Evolutionary conservation across 2,329 filamentous ascomycete species (phyloP).

Genomic region (Nannizzia gypsea): DNA sequence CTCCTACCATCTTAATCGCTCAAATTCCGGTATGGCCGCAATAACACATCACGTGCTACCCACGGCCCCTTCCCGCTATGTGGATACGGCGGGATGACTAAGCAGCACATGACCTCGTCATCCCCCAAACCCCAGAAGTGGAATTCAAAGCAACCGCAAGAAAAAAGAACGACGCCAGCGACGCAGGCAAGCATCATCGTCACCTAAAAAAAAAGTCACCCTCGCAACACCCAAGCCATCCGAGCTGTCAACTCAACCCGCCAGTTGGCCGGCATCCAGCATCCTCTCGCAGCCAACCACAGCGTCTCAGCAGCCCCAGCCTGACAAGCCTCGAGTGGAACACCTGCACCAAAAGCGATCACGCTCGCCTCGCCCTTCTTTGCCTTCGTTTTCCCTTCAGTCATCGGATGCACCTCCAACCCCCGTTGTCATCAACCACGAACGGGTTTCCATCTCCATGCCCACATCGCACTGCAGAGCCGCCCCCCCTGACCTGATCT

Average conservation of each 20-base stretch:
- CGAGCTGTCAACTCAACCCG: neutral
- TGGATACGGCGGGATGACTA: neutral
- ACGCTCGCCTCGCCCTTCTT: neutral
- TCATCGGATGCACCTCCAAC: constrained; percentile 4
- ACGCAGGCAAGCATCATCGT: no score
- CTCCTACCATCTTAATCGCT: no score
- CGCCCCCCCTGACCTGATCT: neutral
- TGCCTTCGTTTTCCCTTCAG: neutral
- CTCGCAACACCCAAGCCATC: no score
- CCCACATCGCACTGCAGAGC: neutral
- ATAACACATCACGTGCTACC: neutral
- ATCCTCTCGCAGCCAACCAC: neutral
- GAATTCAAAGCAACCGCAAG: neutral
- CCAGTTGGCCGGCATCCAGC: neutral
- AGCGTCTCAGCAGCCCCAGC: neutral
- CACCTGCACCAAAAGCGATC: neutral
- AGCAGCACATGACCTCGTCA: neutral
- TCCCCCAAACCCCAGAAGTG: neutral
- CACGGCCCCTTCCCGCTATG: neutral
- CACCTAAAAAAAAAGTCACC: neutral
- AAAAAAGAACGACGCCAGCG: neutral
- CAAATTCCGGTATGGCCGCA: no score
- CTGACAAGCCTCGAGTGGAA: neutral
- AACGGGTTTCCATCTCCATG: neutral
- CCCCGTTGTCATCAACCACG: neutral